A percentile compares a stretch with the other conserved stretches of the same genome.
Evolutionary conservation across 2,329 filamentous ascomycete species (phyloP).

Genomic region (Helotiales sp.): DNA sequence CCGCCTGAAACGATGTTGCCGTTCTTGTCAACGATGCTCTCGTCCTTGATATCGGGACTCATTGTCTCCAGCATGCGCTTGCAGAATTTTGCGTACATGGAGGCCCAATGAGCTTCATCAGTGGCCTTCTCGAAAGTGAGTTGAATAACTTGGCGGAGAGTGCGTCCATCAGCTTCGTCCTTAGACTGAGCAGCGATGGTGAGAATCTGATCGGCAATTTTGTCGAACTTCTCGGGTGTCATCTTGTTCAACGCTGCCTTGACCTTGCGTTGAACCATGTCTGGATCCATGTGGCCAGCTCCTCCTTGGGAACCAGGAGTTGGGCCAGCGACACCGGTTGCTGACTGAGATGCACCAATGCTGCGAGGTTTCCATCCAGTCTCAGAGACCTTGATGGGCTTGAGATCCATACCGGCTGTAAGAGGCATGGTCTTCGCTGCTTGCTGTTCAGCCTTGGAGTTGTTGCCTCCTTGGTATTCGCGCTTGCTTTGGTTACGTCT

Average conservation of each 20-base stretch:
- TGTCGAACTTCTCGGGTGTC: slow-evolving; percentile 98
- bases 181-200: slow-evolving; percentile 92
- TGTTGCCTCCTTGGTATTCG: slow-evolving; percentile 42
- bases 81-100: slow-evolving; percentile 99
- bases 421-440: slow-evolving; percentile 88
- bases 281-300: slow-evolving; percentile 72
- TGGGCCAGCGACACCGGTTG: slow-evolving; percentile 40
- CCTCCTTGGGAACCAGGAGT: slow-evolving; percentile 46
- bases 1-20: slow-evolving; percentile 89
- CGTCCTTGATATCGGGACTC: slow-evolving; percentile 92
- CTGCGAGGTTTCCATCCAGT: slow-evolving; percentile 89
- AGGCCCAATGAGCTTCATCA: slow-evolving; percentile 97
- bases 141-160: slow-evolving; percentile 95
- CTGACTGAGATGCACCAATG: slow-evolving; percentile 47
- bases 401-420: slow-evolving; percentile 78
- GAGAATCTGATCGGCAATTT: slow-evolving; percentile 90
- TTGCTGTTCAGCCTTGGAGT: slow-evolving; percentile 60
- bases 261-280: slow-evolving; percentile 96
- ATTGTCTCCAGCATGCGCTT: slow-evolving; percentile 95
- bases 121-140: slow-evolving; percentile 99
- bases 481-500: slow-evolving; percentile 68
- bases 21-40: slow-evolving; percentile 88
- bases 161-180: slow-evolving; percentile 90
- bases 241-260: slow-evolving; percentile 99
- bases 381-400: slow-evolving; percentile 71